phyloP scores from a whole-genome alignment of 2,329 filamentous ascomycete species.

The Pyrenochaeta sp. region DNA sequence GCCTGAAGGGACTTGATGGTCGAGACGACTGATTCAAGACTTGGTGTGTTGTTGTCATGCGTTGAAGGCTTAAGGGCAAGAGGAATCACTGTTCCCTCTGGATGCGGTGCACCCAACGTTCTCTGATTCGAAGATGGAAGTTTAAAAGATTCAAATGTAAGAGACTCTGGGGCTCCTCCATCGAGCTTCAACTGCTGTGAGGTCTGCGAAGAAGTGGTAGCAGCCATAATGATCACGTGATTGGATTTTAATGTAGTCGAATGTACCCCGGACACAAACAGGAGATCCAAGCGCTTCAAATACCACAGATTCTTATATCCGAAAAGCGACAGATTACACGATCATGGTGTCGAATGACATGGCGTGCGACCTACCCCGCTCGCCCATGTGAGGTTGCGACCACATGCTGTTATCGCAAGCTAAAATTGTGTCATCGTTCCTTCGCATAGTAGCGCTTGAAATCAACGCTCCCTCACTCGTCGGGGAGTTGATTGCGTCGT shows the following conservation, averaged over 20 bases:
- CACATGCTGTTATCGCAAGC: slow-evolving; percentile 13
- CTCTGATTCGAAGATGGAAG: slow-evolving; percentile 54
- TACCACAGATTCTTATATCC: slow-evolving; percentile 2
- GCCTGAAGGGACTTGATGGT: slow-evolving; percentile 50
- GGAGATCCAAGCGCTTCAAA: too few species aligned
- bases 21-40: slow-evolving; percentile 45
- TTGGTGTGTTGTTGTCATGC: slow-evolving; percentile 9
- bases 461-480: not conserved
- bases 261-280: too few species aligned
- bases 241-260: not conserved
- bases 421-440: slow-evolving; percentile 17
- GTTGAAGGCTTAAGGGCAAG: slow-evolving; percentile 49
- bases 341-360: slow-evolving; percentile 2
- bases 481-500: not conserved
- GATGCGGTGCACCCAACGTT: slow-evolving; percentile 50
- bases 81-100: slow-evolving; percentile 47
- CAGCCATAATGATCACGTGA: slow-evolving; percentile 11
- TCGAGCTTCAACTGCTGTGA: slow-evolving; percentile 17
- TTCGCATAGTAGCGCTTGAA: not conserved
- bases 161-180: slow-evolving; percentile 12
- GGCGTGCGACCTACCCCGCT: slow-evolving; percentile 6
- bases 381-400: not conserved
- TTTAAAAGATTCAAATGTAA: slow-evolving; percentile 50
- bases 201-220: slow-evolving; percentile 7
- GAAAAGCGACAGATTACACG: not conserved